Conservation (phyloP, 139 green algal genomes). For the Zygnema cylindricum region DNA sequence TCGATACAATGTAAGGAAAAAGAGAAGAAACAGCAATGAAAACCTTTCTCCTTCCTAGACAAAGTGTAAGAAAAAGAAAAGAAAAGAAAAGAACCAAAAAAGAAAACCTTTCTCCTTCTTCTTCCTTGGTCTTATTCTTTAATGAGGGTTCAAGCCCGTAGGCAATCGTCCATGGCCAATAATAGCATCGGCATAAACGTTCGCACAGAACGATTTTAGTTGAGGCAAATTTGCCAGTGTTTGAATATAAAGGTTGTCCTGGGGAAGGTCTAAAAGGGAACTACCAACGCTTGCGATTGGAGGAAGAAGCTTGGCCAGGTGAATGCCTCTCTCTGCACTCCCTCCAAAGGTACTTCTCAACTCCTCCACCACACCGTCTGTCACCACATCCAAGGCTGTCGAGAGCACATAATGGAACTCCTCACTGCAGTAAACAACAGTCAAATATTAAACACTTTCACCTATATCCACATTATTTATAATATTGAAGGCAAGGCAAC, state of each 20-base stretch:
- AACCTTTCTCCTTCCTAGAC: no score
- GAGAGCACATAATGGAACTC: conserved; percentile 35
- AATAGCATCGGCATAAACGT: conserved; percentile 20
- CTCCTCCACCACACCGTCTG: conserved; percentile 22
- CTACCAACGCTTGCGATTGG: conserved; percentile 34
- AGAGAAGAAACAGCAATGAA: no score
- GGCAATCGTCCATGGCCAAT: not conserved
- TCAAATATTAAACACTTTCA: no score
- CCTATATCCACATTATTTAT: no score
- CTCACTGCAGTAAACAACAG: no score
- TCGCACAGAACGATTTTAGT: conserved; percentile 33
- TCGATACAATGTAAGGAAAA: no score
- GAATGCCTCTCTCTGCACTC: not conserved
- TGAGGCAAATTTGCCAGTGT: conserved; percentile 12
- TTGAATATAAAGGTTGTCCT: conserved; percentile 29
- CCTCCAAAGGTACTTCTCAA: conserved; percentile 1
- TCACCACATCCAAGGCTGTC: conserved; percentile 5
- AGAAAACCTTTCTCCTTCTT: no score
- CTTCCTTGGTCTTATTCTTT: no score
- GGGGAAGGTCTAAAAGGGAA: conserved; percentile 17
- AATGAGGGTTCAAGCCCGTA: no score
- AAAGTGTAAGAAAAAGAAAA: no score
- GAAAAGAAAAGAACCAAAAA: no score
- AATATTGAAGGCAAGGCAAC: no score
- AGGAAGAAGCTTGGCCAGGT: conserved; percentile 46